A percentile compares a stretch with the other conserved stretches of the same genome.
Evolutionary conservation across 1,284 basidiomycete species (phyloP).

Genomic region (Phylloboletellus chloephorus): DNA sequence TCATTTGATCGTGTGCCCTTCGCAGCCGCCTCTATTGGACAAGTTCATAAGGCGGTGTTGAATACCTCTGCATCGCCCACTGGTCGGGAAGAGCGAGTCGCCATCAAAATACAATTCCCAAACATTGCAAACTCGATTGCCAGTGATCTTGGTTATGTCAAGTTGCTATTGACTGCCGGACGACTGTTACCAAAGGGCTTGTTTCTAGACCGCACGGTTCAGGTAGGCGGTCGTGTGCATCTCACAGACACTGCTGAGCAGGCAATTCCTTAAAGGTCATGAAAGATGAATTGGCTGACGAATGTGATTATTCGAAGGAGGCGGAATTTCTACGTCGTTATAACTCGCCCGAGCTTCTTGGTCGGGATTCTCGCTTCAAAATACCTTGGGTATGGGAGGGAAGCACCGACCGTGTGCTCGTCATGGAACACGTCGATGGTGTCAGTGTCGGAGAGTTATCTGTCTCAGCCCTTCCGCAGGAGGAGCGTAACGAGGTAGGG

Average conservation of each 20-base stretch:
- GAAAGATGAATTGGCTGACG: conserved; percentile 88
- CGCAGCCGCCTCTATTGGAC: conserved; percentile 95
- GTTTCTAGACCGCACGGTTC: conserved; percentile 84
- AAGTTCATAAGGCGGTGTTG: conserved; percentile 83
- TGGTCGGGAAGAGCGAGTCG: conserved; percentile 57
- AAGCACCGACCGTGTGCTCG: conserved; percentile 78
- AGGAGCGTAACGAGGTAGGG: conserved; percentile 71
- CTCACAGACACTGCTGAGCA: not conserved
- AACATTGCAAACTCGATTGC: conserved; percentile 84
- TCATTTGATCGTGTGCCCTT: conserved; percentile 86
- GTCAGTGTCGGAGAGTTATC: conserved; percentile 71
- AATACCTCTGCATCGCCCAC: conserved; percentile 46
- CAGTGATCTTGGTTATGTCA: conserved; percentile 85
- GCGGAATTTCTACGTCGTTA: conserved; percentile 72
- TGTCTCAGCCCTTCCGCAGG: conserved; percentile 49
- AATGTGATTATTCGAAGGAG: conserved; percentile 92
- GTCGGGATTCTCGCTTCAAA: conserved; percentile 64
- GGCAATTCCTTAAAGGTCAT: conserved; percentile 53
- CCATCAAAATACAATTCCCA: conserved; percentile 96
- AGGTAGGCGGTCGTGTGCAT: conserved; percentile 36
- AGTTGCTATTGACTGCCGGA: conserved; percentile 77
- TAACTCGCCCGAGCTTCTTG: conserved; percentile 45
- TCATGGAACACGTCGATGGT: conserved; percentile 86
- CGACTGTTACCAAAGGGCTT: conserved; percentile 81
- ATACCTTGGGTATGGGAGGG: conserved; percentile 85